These are phyloP conservation scores for Anastatica hierochuntica DNA, from an alignment of 345 rosid genomes.

Conservation along the genomic window DNA sequence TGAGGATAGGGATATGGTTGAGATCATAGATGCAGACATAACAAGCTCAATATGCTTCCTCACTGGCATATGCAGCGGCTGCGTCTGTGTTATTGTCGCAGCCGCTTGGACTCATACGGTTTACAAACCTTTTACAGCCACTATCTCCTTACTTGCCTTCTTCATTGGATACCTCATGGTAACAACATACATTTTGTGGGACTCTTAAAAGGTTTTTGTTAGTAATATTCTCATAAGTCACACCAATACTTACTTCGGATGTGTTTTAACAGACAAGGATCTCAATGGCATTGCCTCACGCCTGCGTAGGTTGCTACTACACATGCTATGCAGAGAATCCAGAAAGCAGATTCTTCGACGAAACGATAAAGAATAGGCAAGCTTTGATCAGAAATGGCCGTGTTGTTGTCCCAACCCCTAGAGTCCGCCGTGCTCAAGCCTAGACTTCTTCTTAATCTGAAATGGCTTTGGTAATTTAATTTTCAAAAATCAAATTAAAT, in stretches of 20 bases:
- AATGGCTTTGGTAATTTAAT: too few relatives aligned
- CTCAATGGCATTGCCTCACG: slow-evolving; percentile 93
- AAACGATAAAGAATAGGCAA: slow-evolving; percentile 49
- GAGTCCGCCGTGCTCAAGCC: slow-evolving; percentile 38
- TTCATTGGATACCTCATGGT: slow-evolving; percentile 94
- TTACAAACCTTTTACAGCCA: slow-evolving; percentile 62
- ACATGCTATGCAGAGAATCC: slow-evolving; percentile 90
- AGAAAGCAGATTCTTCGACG: slow-evolving; percentile 55
- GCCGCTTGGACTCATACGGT: slow-evolving; percentile 76
- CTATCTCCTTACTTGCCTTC: slow-evolving; percentile 64
- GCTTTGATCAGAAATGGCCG: slow-evolving; percentile 38
- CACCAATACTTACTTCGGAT: too few relatives aligned
- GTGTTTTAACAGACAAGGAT: slow-evolving; percentile 66
- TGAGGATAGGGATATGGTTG: slow-evolving; percentile 43
- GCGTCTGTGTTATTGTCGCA: slow-evolving; percentile 67
- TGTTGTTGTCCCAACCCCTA: slow-evolving; percentile 41
- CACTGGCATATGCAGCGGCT: slow-evolving; percentile 89
- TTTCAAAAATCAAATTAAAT: too few relatives aligned
- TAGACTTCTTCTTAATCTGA: too few relatives aligned
- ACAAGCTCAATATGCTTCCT: slow-evolving; percentile 91
- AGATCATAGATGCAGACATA: slow-evolving; percentile 72
- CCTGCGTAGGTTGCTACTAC: slow-evolving; percentile 92
- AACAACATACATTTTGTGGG: not conserved
- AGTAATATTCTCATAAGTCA: not conserved
- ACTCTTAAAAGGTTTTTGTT: not conserved